Conservation (phyloP, 1,139 yeast species). For the Lodderomyces orthopsilosis region DNA sequence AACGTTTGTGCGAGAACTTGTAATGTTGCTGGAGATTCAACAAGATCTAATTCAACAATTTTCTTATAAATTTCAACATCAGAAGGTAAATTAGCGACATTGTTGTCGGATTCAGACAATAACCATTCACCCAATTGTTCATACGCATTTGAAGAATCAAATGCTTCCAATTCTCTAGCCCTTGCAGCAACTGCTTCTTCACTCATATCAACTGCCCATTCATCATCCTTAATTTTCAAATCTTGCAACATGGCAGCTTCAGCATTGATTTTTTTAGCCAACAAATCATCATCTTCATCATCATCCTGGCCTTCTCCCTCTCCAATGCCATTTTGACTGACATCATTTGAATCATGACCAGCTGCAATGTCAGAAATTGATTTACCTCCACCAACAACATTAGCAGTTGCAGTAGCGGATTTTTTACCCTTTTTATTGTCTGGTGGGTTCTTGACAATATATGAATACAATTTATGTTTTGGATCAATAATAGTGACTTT, state of each 20-base stretch:
- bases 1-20: slow-evolving; percentile 91
- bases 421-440: slow-evolving; percentile 53
- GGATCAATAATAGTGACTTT: slow-evolving; percentile 80
- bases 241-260: slow-evolving; percentile 74
- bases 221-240: slow-evolving; percentile 76
- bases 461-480: slow-evolving; percentile 82
- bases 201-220: slow-evolving; percentile 98
- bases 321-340: slow-evolving; percentile 23
- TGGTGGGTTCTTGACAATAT: slow-evolving; percentile 92
- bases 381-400: slow-evolving; percentile 85
- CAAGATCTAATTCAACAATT: slow-evolving; percentile 75
- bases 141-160: slow-evolving; percentile 39
- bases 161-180: slow-evolving; percentile 72
- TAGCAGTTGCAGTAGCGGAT: slow-evolving; percentile 89
- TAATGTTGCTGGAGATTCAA: slow-evolving; percentile 70
- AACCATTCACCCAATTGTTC: slow-evolving; percentile 93
- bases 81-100: slow-evolving; percentile 59
- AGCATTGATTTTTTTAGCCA: slow-evolving; percentile 77
- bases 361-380: slow-evolving; percentile 75
- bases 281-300: slow-evolving; percentile 67
- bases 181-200: slow-evolving; percentile 95
- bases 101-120: slow-evolving; percentile 49
- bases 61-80: slow-evolving; percentile 93
- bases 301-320: slow-evolving; percentile 16
- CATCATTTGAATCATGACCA: slow-evolving; percentile 31